Percentiles rank a stretch among this genome's conserved stretches.
Conservation (phyloP, 768 basidiomycete species). For the Hygrocybe coccinea region DNA sequence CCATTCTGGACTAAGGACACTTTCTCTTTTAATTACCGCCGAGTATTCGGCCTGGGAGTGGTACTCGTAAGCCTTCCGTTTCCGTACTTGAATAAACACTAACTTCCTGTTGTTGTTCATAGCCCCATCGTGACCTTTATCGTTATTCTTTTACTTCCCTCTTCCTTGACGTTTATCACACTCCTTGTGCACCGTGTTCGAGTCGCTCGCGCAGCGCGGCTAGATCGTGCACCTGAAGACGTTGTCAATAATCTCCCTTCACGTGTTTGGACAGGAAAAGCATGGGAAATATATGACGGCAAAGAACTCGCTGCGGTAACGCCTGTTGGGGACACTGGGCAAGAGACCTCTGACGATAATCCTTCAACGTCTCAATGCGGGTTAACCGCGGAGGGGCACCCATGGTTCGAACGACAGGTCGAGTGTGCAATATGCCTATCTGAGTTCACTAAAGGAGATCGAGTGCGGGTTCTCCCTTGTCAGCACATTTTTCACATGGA, state of each 20-base stretch:
- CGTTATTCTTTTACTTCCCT: conserved; percentile 85
- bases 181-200: conserved; percentile 87
- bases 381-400: conserved; percentile 33
- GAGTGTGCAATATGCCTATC: conserved; percentile 95
- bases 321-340: conserved; percentile 29
- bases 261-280: conserved; percentile 74
- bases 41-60: conserved; percentile 87
- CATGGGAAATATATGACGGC: conserved; percentile 75
- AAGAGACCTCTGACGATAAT: conserved; percentile 32
- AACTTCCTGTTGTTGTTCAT: conserved; percentile 10
- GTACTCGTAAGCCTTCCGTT: conserved; percentile 65
- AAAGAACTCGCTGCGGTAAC: conserved; percentile 26
- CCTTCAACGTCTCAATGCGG: conserved; percentile 38
- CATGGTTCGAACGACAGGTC: conserved; percentile 75
- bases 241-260: conserved; percentile 75
- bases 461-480: conserved; percentile 87
- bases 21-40: conserved; percentile 71
- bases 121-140: conserved; percentile 85
- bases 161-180: conserved; percentile 81
- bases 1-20: conserved; percentile 68
- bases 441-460: conserved; percentile 81
- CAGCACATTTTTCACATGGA: conserved; percentile 92
- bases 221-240: conserved; percentile 79
- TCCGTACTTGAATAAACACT: not conserved
- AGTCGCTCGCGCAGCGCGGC: conserved; percentile 72